Evolutionary conservation across 2,329 filamentous ascomycete genomes (phyloP).

Genomic region (Aspergillus fischeri): DNA sequence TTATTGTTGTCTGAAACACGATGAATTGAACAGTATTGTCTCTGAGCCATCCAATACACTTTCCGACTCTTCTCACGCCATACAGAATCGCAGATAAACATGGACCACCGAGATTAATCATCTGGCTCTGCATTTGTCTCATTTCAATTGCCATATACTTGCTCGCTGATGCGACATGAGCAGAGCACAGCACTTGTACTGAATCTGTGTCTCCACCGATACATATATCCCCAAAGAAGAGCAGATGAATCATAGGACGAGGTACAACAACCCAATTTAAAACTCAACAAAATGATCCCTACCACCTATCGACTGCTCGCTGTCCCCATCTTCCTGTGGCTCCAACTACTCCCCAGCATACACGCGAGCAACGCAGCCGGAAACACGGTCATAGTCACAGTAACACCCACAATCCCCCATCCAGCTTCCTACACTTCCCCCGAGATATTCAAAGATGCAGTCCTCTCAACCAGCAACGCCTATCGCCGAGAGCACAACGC

Average conservation of each 20-base stretch:
- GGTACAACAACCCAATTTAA: background rate
- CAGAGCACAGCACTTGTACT: background rate
- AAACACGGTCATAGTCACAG: conserved; percentile 21
- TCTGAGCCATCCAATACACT: background rate
- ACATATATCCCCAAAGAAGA: background rate
- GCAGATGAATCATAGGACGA: background rate
- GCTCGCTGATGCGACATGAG: background rate
- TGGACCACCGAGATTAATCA: background rate
- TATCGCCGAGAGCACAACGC: conserved; percentile 64
- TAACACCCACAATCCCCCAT: conserved; percentile 22
- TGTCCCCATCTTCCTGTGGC: background rate
- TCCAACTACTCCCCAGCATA: background rate
- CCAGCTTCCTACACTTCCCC: conserved; percentile 42
- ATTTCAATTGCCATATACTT: background rate
- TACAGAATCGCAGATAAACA: background rate
- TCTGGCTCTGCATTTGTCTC: background rate
- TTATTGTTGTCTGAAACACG: background rate
- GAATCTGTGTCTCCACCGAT: background rate
- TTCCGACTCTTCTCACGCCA: background rate
- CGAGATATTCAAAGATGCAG: conserved; percentile 43
- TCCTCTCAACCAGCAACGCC: conserved; percentile 63
- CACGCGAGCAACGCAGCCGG: conserved; percentile 12
- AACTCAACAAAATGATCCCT: background rate
- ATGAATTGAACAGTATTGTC: background rate
- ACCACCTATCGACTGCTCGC: background rate